Conservation (phyloP, 1,139 yeast genomes). For the Yamadazyma triangularis region DNA sequence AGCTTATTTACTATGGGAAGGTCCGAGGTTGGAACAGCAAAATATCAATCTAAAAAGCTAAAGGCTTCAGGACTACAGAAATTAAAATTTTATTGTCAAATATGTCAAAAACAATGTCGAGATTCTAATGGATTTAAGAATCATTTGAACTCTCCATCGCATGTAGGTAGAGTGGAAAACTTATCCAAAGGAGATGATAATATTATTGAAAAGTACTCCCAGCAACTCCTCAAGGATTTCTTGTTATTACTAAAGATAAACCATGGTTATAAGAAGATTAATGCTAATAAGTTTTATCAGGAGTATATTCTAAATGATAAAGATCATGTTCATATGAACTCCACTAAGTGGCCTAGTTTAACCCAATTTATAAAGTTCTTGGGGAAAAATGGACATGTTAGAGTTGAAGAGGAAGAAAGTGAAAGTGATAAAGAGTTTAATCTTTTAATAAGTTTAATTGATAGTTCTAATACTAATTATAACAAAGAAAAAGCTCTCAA, state of each 20-base stretch:
- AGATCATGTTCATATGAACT: slow-evolving; percentile 85
- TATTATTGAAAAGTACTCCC: slow-evolving; percentile 58
- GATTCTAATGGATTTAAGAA: slow-evolving; percentile 94
- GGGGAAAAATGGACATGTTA: slow-evolving; percentile 55
- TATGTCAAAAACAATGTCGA: slow-evolving; percentile 88
- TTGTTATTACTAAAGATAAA: slow-evolving; percentile 54
- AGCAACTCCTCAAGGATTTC: slow-evolving; percentile 60
- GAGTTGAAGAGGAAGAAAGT: slow-evolving; percentile 38
- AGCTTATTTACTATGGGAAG: slow-evolving; percentile 18
- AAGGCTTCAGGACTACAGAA: slow-evolving; percentile 84
- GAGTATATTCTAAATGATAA: slow-evolving; percentile 73
- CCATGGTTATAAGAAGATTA: slow-evolving; percentile 80
- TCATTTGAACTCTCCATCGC: slow-evolving; percentile 77
- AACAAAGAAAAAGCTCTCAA: slow-evolving; percentile 48
- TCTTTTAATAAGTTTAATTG: slow-evolving; percentile 29
- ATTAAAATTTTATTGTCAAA: slow-evolving; percentile 83
- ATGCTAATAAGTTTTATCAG: slow-evolving; percentile 84
- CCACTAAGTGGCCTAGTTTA: slow-evolving; percentile 75
- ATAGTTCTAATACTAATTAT: slow-evolving; percentile 24
- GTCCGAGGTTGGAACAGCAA: slow-evolving; percentile 82
- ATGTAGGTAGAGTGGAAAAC: slow-evolving; percentile 48
- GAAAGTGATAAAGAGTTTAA: slow-evolving; percentile 36
- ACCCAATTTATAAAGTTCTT: slow-evolving; percentile 67
- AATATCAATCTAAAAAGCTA: slow-evolving; percentile 70
- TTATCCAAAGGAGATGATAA: slow-evolving; percentile 28